Evolutionary conservation across 805 yeast genomes (phyloP), one percentile per base, ranked within the genome.

Genomic region (Grigorovia jiainica): DNA sequence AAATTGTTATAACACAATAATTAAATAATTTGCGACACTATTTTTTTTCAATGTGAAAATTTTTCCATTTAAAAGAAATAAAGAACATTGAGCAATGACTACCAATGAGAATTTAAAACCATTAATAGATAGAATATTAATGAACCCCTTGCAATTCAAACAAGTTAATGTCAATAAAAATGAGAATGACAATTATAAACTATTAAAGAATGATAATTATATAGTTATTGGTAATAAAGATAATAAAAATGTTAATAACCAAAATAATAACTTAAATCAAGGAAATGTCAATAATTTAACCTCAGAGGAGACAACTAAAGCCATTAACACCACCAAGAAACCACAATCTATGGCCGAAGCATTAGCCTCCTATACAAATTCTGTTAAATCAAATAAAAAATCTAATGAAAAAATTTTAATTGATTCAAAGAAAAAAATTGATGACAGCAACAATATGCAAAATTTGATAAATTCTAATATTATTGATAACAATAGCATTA

Each of bases 61-160:
- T 27, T 27, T 27, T 27, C 11, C n/a, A 15, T 13, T 31, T 13
- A 31, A 31, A n/a, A 19, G 27, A 17, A 34, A 21, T 19, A 30
- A 15, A 5, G 10, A 18, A 9, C 34, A 24, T 3, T 17, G n/a
- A 6, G 24, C n/a, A 20, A 57, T 56, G 60, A 50, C 55, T 18
- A 51, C 56, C 13, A 60, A 52, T 37, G 60, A 58, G 27, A 48
- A 58, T 21, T 43, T 60, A 33, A 57, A 58, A 39, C 84, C 85
- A n/a, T 57, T 78, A 36, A 74, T 79, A 45, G 84, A 78, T 51
- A 67, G 82, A 51, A 68, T 80, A 42, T 65, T 79, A 33, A 62
- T 78, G 23, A 73, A 75, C 43, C 87, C 87, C 8, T 57, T 81
- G 40, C 68, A 67, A 23, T 86, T 85, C 60, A 76, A 72, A 41